Base-by-base conservation (phyloP, 2,329 filamentous ascomycete species). In the Trichoderma breve region DNA sequence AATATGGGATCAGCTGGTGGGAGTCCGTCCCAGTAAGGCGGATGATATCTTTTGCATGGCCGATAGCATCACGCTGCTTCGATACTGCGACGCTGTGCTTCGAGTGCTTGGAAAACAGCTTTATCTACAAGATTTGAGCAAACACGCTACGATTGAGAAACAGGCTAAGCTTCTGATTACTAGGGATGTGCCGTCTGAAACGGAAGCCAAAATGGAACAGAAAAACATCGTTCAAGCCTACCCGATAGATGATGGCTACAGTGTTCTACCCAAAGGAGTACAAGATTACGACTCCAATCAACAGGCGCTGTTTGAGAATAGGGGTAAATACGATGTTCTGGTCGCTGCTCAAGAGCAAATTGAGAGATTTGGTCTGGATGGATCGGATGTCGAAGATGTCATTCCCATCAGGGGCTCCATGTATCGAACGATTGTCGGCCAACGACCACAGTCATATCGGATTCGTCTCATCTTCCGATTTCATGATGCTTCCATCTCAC, bases 1-100 rank as follows among this genome's bases (percentile, higher is more conserved):
- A 1, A 74, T 79, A 14, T 82, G 80, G 79, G 75, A 82, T 34
- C 73, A 76, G 9, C 70, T 82, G 4, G 77, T 74, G 3, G 81
- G 80, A 0, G 71, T 74, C 9, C 74, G 74, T 3, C 81, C 80
- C 0, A 61, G 69, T 0, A 61, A 73, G 4, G 74, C 74, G 1
- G 78, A 81, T 4, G 76, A 71, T 14, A 66, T 82, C 28, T 72
- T 75, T 30, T 75, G 77, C 34, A 74, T 81, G 4, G 78, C 80
- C 0, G 81, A 83, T 70, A 83, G 81, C 73, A 82, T 83, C 71
- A 79, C 78, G 4, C 73, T 83, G 4, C 74, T 83, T 1, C 80
- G 81, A 18, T 83, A 81, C 53, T 83, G 81, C 53, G 81, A 82
- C 47, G 70, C 72, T 8, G 77, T 81, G 1, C 64, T 78, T 3